Percentiles rank a stretch among this genome's conserved stretches.
Conservation (phyloP, 345 rosid species). For the Populus alba region DNA sequence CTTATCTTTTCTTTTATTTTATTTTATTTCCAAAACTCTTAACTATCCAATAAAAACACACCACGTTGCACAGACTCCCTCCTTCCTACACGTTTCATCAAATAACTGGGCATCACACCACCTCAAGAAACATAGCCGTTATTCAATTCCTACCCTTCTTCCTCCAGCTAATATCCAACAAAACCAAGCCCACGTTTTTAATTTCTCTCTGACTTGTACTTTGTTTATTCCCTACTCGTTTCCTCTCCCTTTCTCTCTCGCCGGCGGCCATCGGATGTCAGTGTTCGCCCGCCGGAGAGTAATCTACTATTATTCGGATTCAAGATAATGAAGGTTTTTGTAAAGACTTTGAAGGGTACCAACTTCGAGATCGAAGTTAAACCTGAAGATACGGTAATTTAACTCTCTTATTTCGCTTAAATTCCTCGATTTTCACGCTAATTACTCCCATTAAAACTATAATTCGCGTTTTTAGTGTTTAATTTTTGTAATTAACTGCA, state of each 20-base stretch:
- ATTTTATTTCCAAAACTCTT: not conserved
- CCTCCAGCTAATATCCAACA: not conserved
- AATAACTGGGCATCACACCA: not conserved
- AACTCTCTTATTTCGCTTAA: not conserved
- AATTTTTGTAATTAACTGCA: not conserved
- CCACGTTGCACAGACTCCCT: not conserved
- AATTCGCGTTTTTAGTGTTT: not conserved
- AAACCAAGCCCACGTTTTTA: not conserved
- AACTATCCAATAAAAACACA: not conserved
- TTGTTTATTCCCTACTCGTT: not conserved
- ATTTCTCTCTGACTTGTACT: not conserved
- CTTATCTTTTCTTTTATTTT: not conserved
- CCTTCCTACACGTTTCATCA: not conserved
- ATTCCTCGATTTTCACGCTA: not conserved
- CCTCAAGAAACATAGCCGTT: not conserved
- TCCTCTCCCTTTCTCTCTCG: not conserved
- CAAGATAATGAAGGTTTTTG: conserved; percentile 42
- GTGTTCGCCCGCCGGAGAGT: not conserved
- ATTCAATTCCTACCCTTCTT: not conserved
- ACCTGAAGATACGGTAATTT: conserved; percentile 45
- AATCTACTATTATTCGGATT: not conserved
- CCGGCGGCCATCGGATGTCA: conserved; percentile 8
- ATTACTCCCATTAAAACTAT: not conserved
- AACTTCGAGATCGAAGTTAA: conserved; percentile 52
- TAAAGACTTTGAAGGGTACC: conserved; percentile 49